Base-by-base conservation (phyloP, 345 rosid genomes). In the Hirschfeldia incana region DNA sequence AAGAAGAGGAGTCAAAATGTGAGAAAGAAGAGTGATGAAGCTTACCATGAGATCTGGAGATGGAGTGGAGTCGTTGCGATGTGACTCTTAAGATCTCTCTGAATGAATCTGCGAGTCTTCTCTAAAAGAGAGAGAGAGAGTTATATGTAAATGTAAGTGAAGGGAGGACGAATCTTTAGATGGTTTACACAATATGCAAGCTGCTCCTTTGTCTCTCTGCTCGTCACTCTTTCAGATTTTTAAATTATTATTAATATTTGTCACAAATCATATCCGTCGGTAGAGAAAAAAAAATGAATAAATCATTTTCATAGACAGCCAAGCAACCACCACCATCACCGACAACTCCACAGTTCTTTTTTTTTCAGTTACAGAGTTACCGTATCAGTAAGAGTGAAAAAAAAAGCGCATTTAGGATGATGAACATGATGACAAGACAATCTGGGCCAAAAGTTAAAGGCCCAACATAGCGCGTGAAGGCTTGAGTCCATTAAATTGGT, bases 241-340 rank as follows among this genome's bases (percentile, higher is more conserved):
- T 37, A 1, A 55, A 17, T 21, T 29, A 65, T 16, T 53, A 58
- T 15, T 28, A 37, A 49, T 49, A 12, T 12, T 36, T 32, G 28
- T 71, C 28, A 16, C 72, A 36, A 72, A 78, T 78, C 76, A 78
- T 72, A 78, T 77, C 70, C 73, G 73, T 69, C 73, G 73, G 73
- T 57, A 69, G 26, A 6, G 42, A 37, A 67, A 11, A 37, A 67
- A 11, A 42, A 39, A 66, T 13, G 27, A 26, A 39, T 33, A 64
- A 66, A 46, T 0, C 36, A 61, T 61, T 0, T 61, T 61, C 74
- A 70, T 70, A 70, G 26, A 29, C 75, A 74, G 53, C 49, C 49
- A 67, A 74, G 65, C 53, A 73, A 79, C 78, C 69, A 79, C 78
- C 74, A 73, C 59, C 72, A 69, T 67, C 83, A 80, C 83, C 83